A percentile compares a stretch with the other conserved stretches of the same genome.
These are phyloP conservation scores for Corymbia citriodora DNA, from an alignment of 441 rosid species.

Conservation along the genomic window DNA sequence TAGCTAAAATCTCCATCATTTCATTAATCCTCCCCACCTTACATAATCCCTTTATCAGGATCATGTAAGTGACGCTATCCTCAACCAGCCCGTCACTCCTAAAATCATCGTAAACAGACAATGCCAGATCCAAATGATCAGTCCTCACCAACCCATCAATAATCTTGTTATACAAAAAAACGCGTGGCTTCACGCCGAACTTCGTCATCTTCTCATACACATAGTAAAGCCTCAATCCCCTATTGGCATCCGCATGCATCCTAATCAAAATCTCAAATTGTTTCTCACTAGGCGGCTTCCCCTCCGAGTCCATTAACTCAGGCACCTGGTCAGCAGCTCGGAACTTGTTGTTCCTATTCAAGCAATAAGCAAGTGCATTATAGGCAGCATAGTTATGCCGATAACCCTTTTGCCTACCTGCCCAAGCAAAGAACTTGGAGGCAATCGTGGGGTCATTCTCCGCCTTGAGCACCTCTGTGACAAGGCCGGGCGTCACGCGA, in stretches of 20 bases:
- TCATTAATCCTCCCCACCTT: slow-evolving; percentile 57
- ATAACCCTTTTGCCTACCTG: slow-evolving; percentile 90
- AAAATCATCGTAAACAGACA: slow-evolving; percentile 75
- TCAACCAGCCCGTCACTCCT: slow-evolving; percentile 64
- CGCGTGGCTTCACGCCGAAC: slow-evolving; percentile 63
- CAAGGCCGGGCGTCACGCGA: slow-evolving; percentile 70
- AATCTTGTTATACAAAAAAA: slow-evolving; percentile 68
- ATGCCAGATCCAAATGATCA: slow-evolving; percentile 64
- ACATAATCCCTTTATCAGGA: slow-evolving; percentile 72
- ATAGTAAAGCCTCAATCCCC: slow-evolving; percentile 74
- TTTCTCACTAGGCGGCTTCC: slow-evolving; percentile 70
- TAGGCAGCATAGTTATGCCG: slow-evolving; percentile 64
- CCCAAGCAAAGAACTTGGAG: slow-evolving; percentile 89
- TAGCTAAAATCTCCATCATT: slow-evolving; percentile 52
- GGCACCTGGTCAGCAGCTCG: slow-evolving; percentile 91
- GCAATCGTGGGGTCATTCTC: slow-evolving; percentile 49
- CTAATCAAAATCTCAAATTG: slow-evolving; percentile 91
- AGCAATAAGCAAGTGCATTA: slow-evolving; percentile 88
- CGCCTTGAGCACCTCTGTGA: slow-evolving; percentile 70
- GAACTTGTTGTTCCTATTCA: slow-evolving; percentile 47
- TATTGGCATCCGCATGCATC: slow-evolving; percentile 77
- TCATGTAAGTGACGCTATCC: slow-evolving; percentile 72
- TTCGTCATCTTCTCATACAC: slow-evolving; percentile 90
- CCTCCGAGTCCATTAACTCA: slow-evolving; percentile 82
- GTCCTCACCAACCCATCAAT: slow-evolving; percentile 67